These are phyloP conservation scores for Circinella minor DNA, from an alignment of 371 early-diverging fungal genomes.

Conservation along the genomic window DNA sequence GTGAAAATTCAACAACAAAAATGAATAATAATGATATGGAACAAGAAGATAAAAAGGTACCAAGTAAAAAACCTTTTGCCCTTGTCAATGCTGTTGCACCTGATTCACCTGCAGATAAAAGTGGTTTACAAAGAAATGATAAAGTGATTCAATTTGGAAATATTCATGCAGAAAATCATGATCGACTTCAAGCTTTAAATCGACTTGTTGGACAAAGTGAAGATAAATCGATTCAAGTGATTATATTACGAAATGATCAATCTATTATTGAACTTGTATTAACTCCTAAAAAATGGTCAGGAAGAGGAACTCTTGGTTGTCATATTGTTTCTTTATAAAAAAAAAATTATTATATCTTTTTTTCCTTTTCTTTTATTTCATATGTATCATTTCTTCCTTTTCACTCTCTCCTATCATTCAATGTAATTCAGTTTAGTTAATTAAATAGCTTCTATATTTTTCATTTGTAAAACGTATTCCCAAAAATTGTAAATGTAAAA, in stretches of 20 bases:
- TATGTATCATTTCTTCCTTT: background rate
- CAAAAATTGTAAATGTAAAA: too few relatives aligned
- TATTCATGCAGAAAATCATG: conserved; percentile 51
- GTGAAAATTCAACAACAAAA: too few relatives aligned
- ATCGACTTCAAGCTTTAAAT: conserved; percentile 57
- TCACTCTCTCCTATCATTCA: background rate
- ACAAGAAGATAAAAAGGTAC: too few relatives aligned
- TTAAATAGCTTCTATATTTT: too few relatives aligned
- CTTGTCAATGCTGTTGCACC: conserved; percentile 82
- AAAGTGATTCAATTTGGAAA: conserved; percentile 66
- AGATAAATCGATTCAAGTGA: conserved; percentile 51
- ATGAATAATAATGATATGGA: too few relatives aligned
- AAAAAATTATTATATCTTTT: background rate
- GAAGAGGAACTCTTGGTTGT: conserved; percentile 77
- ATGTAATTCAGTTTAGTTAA: too few relatives aligned
- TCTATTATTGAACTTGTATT: conserved; percentile 34
- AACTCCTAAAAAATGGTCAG: conserved; percentile 75
- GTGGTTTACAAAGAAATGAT: conserved; percentile 71
- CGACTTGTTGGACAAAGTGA: conserved; percentile 59
- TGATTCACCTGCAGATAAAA: conserved; percentile 77
- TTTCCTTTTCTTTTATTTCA: background rate
- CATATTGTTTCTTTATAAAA: conserved; percentile 45
- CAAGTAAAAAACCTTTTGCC: conserved; percentile 65
- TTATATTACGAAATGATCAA: conserved; percentile 49
- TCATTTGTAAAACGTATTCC: too few relatives aligned